Evolutionary conservation across 352 stramenopile species (phyloP).

Genomic region (Pythium periplocum): DNA sequence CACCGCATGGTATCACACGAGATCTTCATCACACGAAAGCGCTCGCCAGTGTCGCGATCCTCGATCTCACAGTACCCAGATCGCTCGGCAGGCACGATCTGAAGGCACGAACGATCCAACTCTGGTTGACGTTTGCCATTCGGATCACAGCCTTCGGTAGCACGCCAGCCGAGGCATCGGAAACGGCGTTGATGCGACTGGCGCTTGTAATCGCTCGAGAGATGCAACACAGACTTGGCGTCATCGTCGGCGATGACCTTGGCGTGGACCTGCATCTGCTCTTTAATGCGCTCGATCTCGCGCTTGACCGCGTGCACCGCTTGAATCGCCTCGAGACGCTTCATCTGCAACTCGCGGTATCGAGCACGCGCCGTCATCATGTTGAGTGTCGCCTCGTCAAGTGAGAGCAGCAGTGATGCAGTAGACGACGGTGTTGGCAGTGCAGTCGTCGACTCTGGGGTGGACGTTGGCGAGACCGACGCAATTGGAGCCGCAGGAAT

Average conservation of each 20-base stretch:
- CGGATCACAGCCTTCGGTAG: slow-evolving; percentile 39
- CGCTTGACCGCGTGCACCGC: slow-evolving; percentile 5
- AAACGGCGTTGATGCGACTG: slow-evolving; percentile 32
- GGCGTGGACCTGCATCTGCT: slow-evolving; percentile 6
- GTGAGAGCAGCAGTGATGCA: slow-evolving; percentile 1
- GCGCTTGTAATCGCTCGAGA: slow-evolving; percentile 9
- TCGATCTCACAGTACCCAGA: slow-evolving; percentile 66
- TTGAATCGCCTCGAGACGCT: neutral
- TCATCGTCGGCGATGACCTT: slow-evolving; percentile 14
- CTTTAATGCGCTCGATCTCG: slow-evolving; percentile 1
- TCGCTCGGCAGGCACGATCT: slow-evolving; percentile 30
- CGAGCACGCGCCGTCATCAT: slow-evolving; percentile 1
- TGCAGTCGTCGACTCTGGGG: slow-evolving; percentile 1
- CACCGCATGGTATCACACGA: slow-evolving; percentile 48
- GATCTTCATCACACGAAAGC: slow-evolving; percentile 69
- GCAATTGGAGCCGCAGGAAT: no score
- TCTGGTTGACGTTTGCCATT: slow-evolving; percentile 41
- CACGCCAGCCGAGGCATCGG: slow-evolving; percentile 60
- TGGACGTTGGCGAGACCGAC: slow-evolving; percentile 3
- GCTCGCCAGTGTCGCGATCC: slow-evolving; percentile 44
- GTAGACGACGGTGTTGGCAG: neutral
- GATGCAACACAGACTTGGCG: slow-evolving; percentile 8
- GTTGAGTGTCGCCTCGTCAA: slow-evolving; percentile 1
- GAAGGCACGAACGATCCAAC: slow-evolving; percentile 41
- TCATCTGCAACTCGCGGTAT: slow-evolving; percentile 1